These are phyloP conservation scores for Cystobasidium onofrii DNA, from an alignment of 768 basidiomycete genomes.

Conservation along the genomic window DNA sequence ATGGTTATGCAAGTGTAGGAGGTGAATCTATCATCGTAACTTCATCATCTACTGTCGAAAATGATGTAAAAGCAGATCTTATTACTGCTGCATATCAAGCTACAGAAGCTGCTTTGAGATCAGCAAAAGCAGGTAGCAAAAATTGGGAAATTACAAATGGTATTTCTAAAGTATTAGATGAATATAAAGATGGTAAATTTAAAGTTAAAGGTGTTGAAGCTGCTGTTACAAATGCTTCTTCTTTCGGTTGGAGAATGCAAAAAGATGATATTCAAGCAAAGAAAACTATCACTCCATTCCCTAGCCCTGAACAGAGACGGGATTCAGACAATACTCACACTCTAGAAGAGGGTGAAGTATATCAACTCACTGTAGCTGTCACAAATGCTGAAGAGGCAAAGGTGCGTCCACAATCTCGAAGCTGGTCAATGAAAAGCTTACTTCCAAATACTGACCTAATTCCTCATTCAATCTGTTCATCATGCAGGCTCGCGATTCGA, in stretches of 20 bases:
- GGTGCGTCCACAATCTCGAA: conserved; percentile 51
- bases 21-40: conserved; percentile 87
- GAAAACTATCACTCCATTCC: conserved; percentile 69
- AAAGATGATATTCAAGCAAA: conserved; percentile 90
- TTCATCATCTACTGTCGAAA: conserved; percentile 58
- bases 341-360: conserved; percentile 89
- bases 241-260: conserved; percentile 50
- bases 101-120: conserved; percentile 82
- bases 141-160: conserved; percentile 91
- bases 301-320: conserved; percentile 66
- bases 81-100: conserved; percentile 89
- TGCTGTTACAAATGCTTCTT: conserved; percentile 39
- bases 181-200: conserved; percentile 53
- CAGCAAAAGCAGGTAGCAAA: conserved; percentile 70
- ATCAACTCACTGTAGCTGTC: conserved; percentile 84
- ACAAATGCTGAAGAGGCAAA: conserved; percentile 85
- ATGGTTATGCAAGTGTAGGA: conserved; percentile 86
- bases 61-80: conserved; percentile 79
- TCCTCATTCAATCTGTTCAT: background rate
- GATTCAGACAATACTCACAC: conserved; percentile 69
- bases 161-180: conserved; percentile 61
- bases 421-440: too few relatives aligned
- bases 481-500: conserved; percentile 72
- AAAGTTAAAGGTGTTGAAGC: conserved; percentile 93
- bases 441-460: conserved; percentile 16